Evolutionary conservation across 768 basidiomycete genomes (phyloP).

Genomic region (Suillus cothurnatus): DNA sequence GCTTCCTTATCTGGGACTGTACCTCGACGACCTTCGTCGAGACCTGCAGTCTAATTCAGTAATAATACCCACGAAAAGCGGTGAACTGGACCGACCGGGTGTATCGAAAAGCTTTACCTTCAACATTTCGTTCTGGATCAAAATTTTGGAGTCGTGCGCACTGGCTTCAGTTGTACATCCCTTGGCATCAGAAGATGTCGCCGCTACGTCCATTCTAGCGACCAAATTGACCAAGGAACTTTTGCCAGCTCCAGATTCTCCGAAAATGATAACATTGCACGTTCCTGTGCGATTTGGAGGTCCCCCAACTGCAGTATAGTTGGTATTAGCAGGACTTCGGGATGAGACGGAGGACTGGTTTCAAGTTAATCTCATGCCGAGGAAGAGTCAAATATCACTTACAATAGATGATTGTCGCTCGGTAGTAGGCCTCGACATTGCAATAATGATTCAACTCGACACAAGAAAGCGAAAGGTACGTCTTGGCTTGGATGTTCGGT

Average conservation of each 20-base stretch:
- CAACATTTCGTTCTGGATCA: background rate
- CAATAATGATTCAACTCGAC: background rate
- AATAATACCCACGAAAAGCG: too few species aligned
- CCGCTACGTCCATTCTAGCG: too few species aligned
- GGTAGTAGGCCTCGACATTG: background rate
- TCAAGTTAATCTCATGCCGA: background rate
- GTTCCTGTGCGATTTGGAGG: background rate
- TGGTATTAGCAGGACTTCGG: too few species aligned
- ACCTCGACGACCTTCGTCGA: too few species aligned
- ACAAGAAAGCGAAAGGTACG: background rate
- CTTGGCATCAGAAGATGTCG: background rate
- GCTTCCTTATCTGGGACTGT: too few species aligned
- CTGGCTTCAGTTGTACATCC: background rate
- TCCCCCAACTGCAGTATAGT: too few species aligned
- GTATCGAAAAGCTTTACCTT: too few species aligned
- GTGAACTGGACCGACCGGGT: too few species aligned
- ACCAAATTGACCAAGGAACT: background rate
- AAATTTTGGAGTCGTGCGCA: background rate
- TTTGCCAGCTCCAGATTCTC: background rate
- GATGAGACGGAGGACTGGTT: background rate
- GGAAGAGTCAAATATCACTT: too few species aligned
- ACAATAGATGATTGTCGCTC: background rate
- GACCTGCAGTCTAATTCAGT: too few species aligned
- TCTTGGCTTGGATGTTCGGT: background rate
- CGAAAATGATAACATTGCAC: background rate